Evolutionary conservation across 2,329 filamentous ascomycete genomes (phyloP), one percentile per base, ranked within the genome.

Genomic region (Trichoderma cornu-damae): DNA sequence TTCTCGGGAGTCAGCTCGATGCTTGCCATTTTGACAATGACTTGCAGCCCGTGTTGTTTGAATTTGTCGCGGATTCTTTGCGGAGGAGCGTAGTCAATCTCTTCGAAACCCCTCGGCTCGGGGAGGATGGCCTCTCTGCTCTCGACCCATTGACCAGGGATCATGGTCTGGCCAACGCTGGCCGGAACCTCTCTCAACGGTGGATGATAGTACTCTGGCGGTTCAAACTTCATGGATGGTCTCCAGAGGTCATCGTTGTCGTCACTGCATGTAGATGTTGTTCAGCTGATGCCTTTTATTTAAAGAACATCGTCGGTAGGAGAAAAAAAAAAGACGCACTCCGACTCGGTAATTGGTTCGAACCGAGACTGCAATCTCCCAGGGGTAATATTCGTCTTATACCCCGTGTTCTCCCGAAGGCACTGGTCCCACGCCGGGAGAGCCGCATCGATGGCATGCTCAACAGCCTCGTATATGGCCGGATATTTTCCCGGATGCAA

Each of bases 11-110:
- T 79, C 4, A 84, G 70, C 30, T 81, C 72, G 46, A 84, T 78
- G 46, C 76, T 79, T 3, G 77, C 72, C 20, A 85, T 71, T 66
- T 86, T 85, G 38, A 85, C 76, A 51, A 87, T 82, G 35, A 87
- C 69, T 62, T 87, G 84, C 1, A 87, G 68, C 0, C 80, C 79
- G 3, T 28, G 20, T 22, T 54, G 26, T 16, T 57, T 43, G 20
- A 64, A 65, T 51, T 61, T 64, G 0, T 68, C 49, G 7, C 46
- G 8, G 6, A 63, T 57, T 6, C 62, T 57, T 24, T 43, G n/a
- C 14, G 42, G 16, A 1, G 55, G 54, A 8, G 42, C 12, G 22
- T 61, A 61, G 32, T 60, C 44, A 8, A 58, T 42, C 20, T 57
- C 38, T 4, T 46, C 26, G 18, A 58, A 61, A 1, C 16, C 6